These are phyloP conservation scores for Aspergillus campestris DNA, from an alignment of 495 filamentous ascomycete genomes.

Conservation along the genomic window DNA sequence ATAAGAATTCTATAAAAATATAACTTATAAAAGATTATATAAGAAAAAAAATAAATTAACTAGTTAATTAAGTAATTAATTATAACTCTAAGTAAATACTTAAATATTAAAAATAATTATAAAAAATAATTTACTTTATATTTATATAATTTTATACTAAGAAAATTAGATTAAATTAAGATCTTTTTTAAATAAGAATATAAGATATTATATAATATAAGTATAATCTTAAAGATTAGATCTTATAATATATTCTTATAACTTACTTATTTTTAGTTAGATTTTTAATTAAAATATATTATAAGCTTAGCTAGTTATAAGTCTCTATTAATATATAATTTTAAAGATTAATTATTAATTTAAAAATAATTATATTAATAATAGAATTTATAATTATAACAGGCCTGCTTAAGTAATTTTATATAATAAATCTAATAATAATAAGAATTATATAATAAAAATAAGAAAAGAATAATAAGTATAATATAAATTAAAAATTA, in stretches of 20 bases:
- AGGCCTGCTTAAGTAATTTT: slow-evolving; percentile 4
- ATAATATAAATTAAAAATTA: too few species aligned
- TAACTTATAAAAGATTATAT: too few species aligned
- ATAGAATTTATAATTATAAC: slow-evolving; percentile 6
- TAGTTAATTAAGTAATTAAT: slow-evolving; percentile 7
- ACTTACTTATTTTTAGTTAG: slow-evolving; percentile 5
- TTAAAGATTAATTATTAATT: background rate
- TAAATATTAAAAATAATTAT: slow-evolving; percentile 4
- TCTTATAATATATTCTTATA: slow-evolving; percentile 15
- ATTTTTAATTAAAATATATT: background rate
- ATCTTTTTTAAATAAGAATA: slow-evolving; percentile 18
- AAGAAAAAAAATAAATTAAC: too few species aligned
- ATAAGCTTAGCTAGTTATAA: background rate
- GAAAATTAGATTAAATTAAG: slow-evolving; percentile 16
- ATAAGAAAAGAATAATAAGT: too few species aligned
- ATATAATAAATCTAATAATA: too few species aligned
- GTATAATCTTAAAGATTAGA: slow-evolving; percentile 12
- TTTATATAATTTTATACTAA: slow-evolving; percentile 19
- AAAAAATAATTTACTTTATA: slow-evolving; percentile 14
- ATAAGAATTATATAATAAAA: too few species aligned
- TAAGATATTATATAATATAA: slow-evolving; percentile 12
- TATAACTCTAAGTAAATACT: slow-evolving; percentile 1
- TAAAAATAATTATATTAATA: slow-evolving; percentile 1
- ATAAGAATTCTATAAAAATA: too few species aligned
- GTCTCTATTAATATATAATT: too few species aligned